phyloP scores from a whole-genome alignment of 371 early-diverging fungal species.

The Rhizomucor miehei region DNA sequence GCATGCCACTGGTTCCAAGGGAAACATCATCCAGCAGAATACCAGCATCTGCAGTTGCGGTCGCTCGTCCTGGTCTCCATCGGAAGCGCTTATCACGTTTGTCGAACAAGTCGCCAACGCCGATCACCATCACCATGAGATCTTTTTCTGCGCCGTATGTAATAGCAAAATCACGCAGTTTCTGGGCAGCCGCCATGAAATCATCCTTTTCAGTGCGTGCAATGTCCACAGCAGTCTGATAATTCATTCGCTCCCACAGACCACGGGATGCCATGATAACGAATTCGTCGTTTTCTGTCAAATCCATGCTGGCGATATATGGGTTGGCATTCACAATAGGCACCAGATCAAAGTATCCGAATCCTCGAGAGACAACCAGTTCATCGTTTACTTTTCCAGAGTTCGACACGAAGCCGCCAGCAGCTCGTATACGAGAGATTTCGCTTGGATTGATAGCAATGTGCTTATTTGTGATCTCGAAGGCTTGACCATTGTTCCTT shows the following conservation, averaged over 20 bases:
- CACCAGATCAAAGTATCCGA: constrained; percentile 83
- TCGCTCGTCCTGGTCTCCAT: constrained; percentile 22
- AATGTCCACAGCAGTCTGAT: constrained; percentile 83
- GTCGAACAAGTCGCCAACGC: constrained; percentile 73
- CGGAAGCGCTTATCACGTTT: constrained; percentile 39
- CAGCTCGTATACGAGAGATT: constrained; percentile 75
- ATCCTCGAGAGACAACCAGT: constrained; percentile 74
- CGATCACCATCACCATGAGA: constrained; percentile 84
- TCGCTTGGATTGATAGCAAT: constrained; percentile 71
- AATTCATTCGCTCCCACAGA: constrained; percentile 82
- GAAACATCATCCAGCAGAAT: constrained; percentile 25
- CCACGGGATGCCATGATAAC: constrained; percentile 83
- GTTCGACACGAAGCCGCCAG: constrained; percentile 80
- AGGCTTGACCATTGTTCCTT: constrained; percentile 69
- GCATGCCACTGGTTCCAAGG: constrained; percentile 15
- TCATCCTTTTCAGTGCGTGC: constrained; percentile 76
- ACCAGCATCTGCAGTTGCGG: constrained; percentile 18
- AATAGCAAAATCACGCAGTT: constrained; percentile 85
- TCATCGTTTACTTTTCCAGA: constrained; percentile 76
- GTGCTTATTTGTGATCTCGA: constrained; percentile 75
- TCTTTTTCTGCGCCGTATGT: constrained; percentile 80
- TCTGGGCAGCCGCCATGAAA: constrained; percentile 79
- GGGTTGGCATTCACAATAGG: constrained; percentile 90
- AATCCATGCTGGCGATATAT: constrained; percentile 64
- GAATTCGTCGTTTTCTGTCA: constrained; percentile 88